Base-by-base conservation (phyloP, 192 early-diverging fungal species). In the Lobosporangium transversale region DNA sequence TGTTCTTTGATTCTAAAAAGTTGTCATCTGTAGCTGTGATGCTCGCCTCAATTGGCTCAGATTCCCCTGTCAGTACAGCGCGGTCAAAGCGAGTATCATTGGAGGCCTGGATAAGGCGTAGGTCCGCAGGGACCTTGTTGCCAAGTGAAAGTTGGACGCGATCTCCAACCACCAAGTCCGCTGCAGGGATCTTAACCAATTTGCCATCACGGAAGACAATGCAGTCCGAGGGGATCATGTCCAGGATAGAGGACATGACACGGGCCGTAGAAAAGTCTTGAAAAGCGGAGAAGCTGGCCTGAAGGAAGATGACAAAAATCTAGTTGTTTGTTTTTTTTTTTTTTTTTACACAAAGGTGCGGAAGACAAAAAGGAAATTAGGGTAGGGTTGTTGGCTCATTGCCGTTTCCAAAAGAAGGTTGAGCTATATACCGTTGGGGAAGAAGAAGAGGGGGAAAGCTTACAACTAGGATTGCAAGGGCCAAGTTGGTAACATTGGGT, bases 1-100 rank as follows among this genome's bases (percentile, higher is more conserved):
- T 82, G 70, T 96, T 96, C 65, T 89, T 87, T 14, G 89, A 89
- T 80, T 95, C 95, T 36, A 95, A 76, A 42, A 89, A 87, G 59
- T 91, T 93, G 6, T 86, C 83, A 80, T 91, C 91, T 5, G 94
- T 96, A 32, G 70, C 42, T 15, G 87, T 80, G 24, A 84, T 82
- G 12, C 84, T 84, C 17, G 85, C 92, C 40, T 82, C 79, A 24
- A 95, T 86, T 14, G 89, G 82, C 30, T 91, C 86, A 7, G 85
- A 71, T 66, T 92, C 90, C 30, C 96, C 96, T 20, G 96, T 95
- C 23, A 96, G 78, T 40, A 89, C 74, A 15, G 91, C 88, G 7
- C 91, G 87, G 80, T 98, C 96, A 65, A 96, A 89, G 66, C 83
- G 79, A 27, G 92, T 56, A 59, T 94, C 94, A 26, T 67, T 76